Evolutionary conservation across 2,329 filamentous ascomycete genomes (phyloP), one percentile per base, ranked within the genome.

Genomic region (Penicillium italicum): DNA sequence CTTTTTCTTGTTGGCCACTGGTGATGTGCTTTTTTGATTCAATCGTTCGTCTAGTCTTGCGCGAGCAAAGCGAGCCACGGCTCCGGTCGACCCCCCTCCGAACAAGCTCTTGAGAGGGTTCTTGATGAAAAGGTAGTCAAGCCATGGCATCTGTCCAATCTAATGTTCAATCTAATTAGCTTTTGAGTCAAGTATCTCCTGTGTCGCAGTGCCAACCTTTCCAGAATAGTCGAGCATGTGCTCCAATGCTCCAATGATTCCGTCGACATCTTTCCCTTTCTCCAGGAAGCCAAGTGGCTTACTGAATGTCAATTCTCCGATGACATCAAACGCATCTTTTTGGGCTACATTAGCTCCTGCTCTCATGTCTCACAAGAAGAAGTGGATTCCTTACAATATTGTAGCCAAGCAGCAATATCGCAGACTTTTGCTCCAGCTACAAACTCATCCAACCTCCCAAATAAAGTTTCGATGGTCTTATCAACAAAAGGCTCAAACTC

Each of bases 401-500:
- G 72, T 26, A 74, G 50, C 60, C 69, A 73, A n/a, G 48, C 36
- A 4, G 64, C 66, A 41, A 73, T 62, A 55, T 72, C 70, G 33
- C 67, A 68, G 2, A 62, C 48, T 28, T 62, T 44, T 1, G 52
- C 37, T 18, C 44, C 45, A 6, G 52, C 59, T 18, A 62, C 69
- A 45, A 68, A 62, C 20, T 55, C 51, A 49, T 71, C 65, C 26
- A 73, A n/a, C 24, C 52, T 57, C 10, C 52, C 18, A 30, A 69
- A 65, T 10, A 73, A 66, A 2, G 59, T 61, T 18, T 56, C 28
- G 1, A 71, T 71, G 0, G 70, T 74, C 2, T 58, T 65, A 49
- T 76, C 72, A 6, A 75, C 72, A 30, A 72, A 69, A 1, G 67
- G 66, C 50, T 75, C 72, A 41, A 73, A 76, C 11, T 73, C 70